Conservation (phyloP, 495 filamentous ascomycete genomes). For the Bombardia bombarda region DNA sequence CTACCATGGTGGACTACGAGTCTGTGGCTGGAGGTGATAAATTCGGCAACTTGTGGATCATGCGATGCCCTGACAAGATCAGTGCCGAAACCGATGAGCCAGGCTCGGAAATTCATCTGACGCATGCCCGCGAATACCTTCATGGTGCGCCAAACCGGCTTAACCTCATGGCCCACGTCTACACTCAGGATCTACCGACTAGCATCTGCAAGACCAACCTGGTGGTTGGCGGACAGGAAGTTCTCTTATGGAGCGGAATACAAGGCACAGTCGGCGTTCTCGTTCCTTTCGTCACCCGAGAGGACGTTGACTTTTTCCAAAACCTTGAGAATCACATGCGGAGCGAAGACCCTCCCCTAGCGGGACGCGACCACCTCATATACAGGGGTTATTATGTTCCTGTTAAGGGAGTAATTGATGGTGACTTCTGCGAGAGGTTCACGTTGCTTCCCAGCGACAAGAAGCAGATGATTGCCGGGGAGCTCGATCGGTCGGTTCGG, state of each 20-base stretch:
- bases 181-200: slow-evolving; percentile 84
- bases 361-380: slow-evolving; percentile 88
- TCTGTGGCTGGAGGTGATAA: slow-evolving; percentile 93
- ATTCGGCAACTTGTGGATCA: slow-evolving; percentile 91
- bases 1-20: slow-evolving; percentile 95
- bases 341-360: slow-evolving; percentile 73
- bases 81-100: slow-evolving; percentile 90
- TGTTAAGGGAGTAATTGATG: slow-evolving; percentile 93
- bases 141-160: slow-evolving; percentile 81
- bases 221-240: slow-evolving; percentile 84
- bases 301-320: slow-evolving; percentile 97
- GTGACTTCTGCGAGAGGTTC: slow-evolving; percentile 94
- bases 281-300: slow-evolving; percentile 79
- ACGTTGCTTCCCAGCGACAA: slow-evolving; percentile 71
- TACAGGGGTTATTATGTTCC: slow-evolving; percentile 96
- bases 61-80: slow-evolving; percentile 78
- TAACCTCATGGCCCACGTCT: slow-evolving; percentile 79
- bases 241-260: slow-evolving; percentile 88
- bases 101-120: slow-evolving; percentile 77
- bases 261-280: slow-evolving; percentile 90
- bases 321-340: slow-evolving; percentile 81
- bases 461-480: slow-evolving; percentile 89
- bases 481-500: slow-evolving; percentile 80
- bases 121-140: slow-evolving; percentile 81
- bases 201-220: slow-evolving; percentile 82